Conservation (phyloP, 2,329 filamentous ascomycete species). For the Drechslerella dactyloides region DNA sequence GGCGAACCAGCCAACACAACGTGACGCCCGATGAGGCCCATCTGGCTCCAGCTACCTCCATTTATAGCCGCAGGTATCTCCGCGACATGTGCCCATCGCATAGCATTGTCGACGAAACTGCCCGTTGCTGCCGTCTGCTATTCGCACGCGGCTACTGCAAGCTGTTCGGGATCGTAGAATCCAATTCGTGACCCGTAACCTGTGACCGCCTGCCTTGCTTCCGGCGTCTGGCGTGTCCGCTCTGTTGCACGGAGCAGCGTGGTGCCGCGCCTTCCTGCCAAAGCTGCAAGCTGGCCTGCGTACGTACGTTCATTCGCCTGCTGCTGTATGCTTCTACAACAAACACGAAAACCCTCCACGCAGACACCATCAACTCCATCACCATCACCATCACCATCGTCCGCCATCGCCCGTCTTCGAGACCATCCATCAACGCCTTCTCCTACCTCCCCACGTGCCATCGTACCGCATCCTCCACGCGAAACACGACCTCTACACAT, state of each 20-base stretch:
- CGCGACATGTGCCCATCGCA: background rate
- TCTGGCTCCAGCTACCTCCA: too few species aligned
- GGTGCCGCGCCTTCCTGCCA: conserved; percentile 22
- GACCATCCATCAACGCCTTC: conserved; percentile 17
- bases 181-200: background rate
- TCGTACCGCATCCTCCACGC: background rate
- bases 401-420: conserved; percentile 30
- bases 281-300: conserved; percentile 24
- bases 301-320: conserved; percentile 30
- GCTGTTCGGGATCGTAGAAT: background rate
- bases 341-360: conserved; percentile 44
- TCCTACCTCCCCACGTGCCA: background rate
- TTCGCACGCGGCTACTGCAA: background rate
- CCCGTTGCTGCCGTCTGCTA: background rate
- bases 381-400: conserved; percentile 16
- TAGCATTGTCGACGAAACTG: background rate
- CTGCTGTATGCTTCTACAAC: conserved; percentile 20
- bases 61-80: background rate
- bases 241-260: background rate
- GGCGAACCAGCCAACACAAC: too few species aligned
- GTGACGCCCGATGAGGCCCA: too few species aligned
- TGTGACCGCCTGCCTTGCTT: background rate
- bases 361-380: conserved; percentile 12
- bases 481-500: conserved; percentile 8
- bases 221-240: background rate